phyloP scores from a whole-genome alignment of 2,329 filamentous ascomycete species.

The Phialophora expanda region DNA sequence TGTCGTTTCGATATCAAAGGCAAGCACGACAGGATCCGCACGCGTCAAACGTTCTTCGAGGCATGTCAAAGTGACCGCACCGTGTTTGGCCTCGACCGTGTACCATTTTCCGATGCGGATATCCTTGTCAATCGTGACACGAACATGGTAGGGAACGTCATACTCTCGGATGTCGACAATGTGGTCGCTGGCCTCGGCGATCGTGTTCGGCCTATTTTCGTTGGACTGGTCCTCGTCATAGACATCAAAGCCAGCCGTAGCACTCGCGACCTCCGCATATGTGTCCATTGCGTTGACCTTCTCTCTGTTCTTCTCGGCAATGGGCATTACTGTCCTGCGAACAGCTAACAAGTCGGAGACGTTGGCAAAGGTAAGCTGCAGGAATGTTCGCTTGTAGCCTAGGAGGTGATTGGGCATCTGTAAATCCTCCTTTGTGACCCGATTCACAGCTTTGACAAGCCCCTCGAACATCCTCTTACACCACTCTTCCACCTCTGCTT shows the following conservation, averaged over 20 bases:
- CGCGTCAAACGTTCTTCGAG: constrained; percentile 86
- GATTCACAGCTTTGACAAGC: constrained; percentile 75
- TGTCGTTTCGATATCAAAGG: constrained; percentile 98
- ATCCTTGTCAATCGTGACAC: constrained; percentile 97
- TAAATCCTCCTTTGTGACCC: constrained; percentile 89
- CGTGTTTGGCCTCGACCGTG: constrained; percentile 90
- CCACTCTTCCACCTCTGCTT: constrained; percentile 97
- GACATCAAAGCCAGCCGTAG: constrained; percentile 85
- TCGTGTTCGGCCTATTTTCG: constrained; percentile 77
- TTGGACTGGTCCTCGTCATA: constrained; percentile 90
- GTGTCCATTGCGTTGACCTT: constrained; percentile 97
- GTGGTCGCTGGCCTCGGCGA: constrained; percentile 91
- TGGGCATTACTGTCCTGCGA: constrained; percentile 79
- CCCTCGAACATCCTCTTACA: constrained; percentile 78
- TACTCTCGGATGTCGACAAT: constrained; percentile 99
- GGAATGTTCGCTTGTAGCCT: constrained; percentile 84
- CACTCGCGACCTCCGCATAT: constrained; percentile 90
- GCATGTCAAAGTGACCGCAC: constrained; percentile 78
- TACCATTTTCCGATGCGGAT: constrained; percentile 98
- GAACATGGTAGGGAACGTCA: constrained; percentile 98
- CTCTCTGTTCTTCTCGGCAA: constrained; percentile 96
- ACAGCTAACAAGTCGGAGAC: constrained; percentile 85
- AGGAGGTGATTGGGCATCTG: constrained; percentile 94
- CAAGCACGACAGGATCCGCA: constrained; percentile 96
- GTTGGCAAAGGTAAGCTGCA: constrained; percentile 86